Evolutionary conservation across 192 early-diverging fungal genomes (phyloP).

Genomic region (Umbelopsis ramanniana): DNA sequence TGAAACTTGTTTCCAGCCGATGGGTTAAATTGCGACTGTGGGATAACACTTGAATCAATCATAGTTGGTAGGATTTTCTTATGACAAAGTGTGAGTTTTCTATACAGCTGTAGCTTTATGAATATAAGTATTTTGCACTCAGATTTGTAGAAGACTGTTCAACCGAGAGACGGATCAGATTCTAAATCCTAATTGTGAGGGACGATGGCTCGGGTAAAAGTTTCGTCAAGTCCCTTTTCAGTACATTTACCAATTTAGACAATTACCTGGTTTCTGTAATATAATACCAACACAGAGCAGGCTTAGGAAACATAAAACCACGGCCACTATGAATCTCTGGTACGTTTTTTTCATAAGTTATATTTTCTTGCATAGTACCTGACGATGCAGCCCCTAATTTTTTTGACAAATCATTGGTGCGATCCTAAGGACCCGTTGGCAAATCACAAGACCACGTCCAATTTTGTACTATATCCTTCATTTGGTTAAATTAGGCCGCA

Average conservation of each 20-base stretch:
- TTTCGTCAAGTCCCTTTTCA: neutral
- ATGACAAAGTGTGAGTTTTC: neutral
- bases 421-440: neutral
- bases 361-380: too few relatives aligned
- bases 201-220: neutral
- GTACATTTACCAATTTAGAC: slow-evolving; percentile 7
- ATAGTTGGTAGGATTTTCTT: neutral
- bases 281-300: too few relatives aligned
- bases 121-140: neutral
- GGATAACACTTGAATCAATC: slow-evolving; percentile 15
- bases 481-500: neutral
- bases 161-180: too few relatives aligned
- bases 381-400: neutral
- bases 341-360: too few relatives aligned
- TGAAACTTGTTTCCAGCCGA: slow-evolving; percentile 17
- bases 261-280: neutral
- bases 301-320: too few relatives aligned
- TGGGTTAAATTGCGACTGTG: slow-evolving; percentile 18
- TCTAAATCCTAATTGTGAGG: neutral
- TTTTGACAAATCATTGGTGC: neutral
- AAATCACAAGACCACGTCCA: neutral
- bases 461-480: neutral
- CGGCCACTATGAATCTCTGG: too few relatives aligned
- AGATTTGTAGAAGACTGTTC: neutral
- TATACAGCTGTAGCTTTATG: neutral